phyloP scores from a whole-genome alignment of 2,329 filamentous ascomycete species.

The Aotearoamyces nothofagi region DNA sequence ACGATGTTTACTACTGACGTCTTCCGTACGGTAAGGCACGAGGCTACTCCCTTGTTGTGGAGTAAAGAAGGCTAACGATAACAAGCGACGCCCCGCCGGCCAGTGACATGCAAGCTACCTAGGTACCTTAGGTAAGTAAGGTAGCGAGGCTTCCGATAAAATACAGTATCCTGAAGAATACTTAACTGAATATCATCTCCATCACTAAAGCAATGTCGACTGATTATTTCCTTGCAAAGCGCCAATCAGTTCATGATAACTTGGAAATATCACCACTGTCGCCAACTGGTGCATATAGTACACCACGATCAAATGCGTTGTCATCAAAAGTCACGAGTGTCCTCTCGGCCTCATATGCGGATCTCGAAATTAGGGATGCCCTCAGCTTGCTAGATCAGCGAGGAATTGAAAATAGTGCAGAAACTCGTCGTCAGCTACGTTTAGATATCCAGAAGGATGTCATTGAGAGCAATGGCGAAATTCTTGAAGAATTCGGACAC shows the following conservation, averaged over 20 bases:
- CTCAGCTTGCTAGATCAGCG: constrained; percentile 63
- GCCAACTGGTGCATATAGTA: constrained; percentile 5
- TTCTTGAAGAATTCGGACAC: constrained; percentile 74
- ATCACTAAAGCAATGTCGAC: constrained; percentile 10
- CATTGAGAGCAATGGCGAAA: constrained; percentile 79
- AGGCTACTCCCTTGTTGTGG: no score
- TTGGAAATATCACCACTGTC: constrained; percentile 11
- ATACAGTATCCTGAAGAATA: no score
- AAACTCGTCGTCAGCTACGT: constrained; percentile 64
- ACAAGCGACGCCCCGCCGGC: no score
- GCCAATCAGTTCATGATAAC: constrained; percentile 11
- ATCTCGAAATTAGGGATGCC: constrained; percentile 80
- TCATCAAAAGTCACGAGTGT: constrained; percentile 72
- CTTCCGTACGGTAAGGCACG: no score
- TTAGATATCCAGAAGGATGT: constrained; percentile 83
- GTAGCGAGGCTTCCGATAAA: no score
- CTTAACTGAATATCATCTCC: no score
- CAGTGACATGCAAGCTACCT: no score
- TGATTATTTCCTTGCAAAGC: constrained; percentile 13
- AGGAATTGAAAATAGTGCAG: constrained; percentile 56
- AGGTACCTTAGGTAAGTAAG: no score
- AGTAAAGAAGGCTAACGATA: no score
- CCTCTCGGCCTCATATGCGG: constrained; percentile 82
- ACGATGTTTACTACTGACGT: no score
- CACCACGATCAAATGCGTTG: constrained; percentile 41